Base-by-base conservation (phyloP, 208 protist genomes). In the Phytomonas sp. region DNA sequence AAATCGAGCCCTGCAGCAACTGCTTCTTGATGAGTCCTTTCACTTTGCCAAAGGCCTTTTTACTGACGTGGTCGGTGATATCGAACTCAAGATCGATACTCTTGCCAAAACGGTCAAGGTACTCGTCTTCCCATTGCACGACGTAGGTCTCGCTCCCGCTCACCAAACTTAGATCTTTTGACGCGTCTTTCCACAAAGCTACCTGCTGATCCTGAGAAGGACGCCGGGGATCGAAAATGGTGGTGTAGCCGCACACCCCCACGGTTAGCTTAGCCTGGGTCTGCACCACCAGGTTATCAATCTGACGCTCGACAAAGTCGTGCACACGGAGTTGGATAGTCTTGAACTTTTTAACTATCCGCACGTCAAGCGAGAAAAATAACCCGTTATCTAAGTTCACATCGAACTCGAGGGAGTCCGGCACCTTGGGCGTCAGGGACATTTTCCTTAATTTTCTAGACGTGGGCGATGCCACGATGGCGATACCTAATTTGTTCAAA, bases 91-190 rank as follows among this genome's bases (percentile, higher is more conserved):
- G 75, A 60, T 80, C 69, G 40, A 95, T 80, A 8, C 78, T 79
- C 29, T 88, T 78, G 30, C 89, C 86, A 75, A 94, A 94, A 37
- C 73, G 71, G 59, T 73, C 73, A 40, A 88, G 80, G 68, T 81
- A 84, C 14, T 88, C 78, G 67, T 93, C 84, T 68, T 91, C 87
- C 90, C 90, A 95, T 32, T 93, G 86, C 42, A 93, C 69, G 56
- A 74, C 88, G 77, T 89, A 89, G 23, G 66, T 60, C 77, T 95
- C 87, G 6, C 73, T 81, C n/a, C 78, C 76, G 60, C 87, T 66
- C 23, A 94, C 64, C 10, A 52, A 59, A 31, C 66, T 65, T 14
- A 26, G 31, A 40, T 69, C 52, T n/a, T 77, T 74, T 59, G 93
- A 74, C 63, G 83, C 74, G 26, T 70, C 59, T 64, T 89, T 79